Conservation (phyloP, 257 asterid genomes). For the Craterostigma plantagineum region DNA sequence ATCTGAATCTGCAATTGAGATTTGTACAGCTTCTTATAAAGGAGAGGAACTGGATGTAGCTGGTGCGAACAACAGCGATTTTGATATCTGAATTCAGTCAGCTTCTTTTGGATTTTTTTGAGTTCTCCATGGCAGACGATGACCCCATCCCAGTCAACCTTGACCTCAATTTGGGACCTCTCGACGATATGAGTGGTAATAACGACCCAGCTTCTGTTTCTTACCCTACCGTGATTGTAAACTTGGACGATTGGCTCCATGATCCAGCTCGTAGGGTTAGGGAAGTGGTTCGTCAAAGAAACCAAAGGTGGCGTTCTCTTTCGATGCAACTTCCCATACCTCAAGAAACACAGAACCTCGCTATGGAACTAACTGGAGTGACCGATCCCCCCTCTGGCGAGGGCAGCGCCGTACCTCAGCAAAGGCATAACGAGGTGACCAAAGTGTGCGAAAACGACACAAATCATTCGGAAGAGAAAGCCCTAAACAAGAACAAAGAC, state of each 20-base stretch:
- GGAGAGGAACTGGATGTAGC: too few relatives aligned
- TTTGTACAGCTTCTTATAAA: too few relatives aligned
- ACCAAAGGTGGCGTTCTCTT: constrained; percentile 48
- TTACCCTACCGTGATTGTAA: constrained; percentile 32
- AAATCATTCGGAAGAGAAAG: constrained; percentile 26
- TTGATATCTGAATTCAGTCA: too few relatives aligned
- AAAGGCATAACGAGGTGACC: constrained; percentile 18
- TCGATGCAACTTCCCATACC: constrained; percentile 55
- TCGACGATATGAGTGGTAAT: constrained; percentile 37
- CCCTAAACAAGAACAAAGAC: constrained; percentile 40
- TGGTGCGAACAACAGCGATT: too few relatives aligned
- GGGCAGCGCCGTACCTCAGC: constrained; percentile 56
- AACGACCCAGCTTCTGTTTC: constrained; percentile 20
- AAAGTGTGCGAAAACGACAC: constrained; percentile 36
- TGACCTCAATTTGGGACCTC: constrained; percentile 89
- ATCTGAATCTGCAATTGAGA: too few relatives aligned
- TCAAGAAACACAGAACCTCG: constrained; percentile 46
- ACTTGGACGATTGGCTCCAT: constrained; percentile 72
- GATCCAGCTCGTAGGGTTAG: constrained; percentile 22
- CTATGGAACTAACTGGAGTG: constrained; percentile 36
- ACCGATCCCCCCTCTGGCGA: constrained; percentile 45
- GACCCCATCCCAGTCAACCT: constrained; percentile 51
- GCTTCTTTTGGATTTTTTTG: too few relatives aligned
- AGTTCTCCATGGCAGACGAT: constrained; percentile 43
- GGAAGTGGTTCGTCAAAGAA: constrained; percentile 39